Evolutionary conservation across 106 monocot species (phyloP), one percentile per base, ranked within the genome.

Genomic region (Phalaenopsis aphrodite): DNA sequence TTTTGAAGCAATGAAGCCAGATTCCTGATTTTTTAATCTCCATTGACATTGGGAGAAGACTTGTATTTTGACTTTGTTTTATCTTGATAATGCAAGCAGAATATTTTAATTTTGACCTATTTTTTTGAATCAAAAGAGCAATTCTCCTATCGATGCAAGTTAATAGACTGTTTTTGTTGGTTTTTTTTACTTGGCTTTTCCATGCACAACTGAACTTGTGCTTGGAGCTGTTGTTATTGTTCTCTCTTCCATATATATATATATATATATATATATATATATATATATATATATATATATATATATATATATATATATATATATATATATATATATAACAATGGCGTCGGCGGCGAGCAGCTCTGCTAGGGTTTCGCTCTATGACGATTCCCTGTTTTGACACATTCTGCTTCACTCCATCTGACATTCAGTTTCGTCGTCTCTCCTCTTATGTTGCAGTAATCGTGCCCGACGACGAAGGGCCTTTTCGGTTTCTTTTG

Each of bases 81-180:
- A 43, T 74, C n/a, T 74, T 74, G 74, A 74, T 74, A 45, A 42
- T 74, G 74, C 43, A 42, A 74, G 45, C 43, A 19, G 42, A 37
- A 74, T 73, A 10, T 42, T 42, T 42, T 73, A 42, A 42, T 74
- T 42, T 74, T 74, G 74, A 74, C 5, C 38, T 69, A 1, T 52
- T 52, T 12, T 12, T 52, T 52, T n/a, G 6, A 61, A 12, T 69
- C 39, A 39, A 38, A 68, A 37, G 11, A 36, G 8, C 11, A 9
- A 38, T 16, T 38, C 37, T 37, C 39, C 0, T 15, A 69, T 1
- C 36, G 39, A 24, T 65, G 64, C 23, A 65, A 65, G 24, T 10
- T 12, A 52, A 52, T 52, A 2, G 12, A 52, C 14, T 52, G 52
- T 52, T 61, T 61, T 61, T 61, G 19, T 61, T 61, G 2, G 61